Evolutionary conservation across 495 filamentous ascomycete genomes (phyloP), one percentile per base, ranked within the genome.

Genomic region (Aspergillus haitiensis): DNA sequence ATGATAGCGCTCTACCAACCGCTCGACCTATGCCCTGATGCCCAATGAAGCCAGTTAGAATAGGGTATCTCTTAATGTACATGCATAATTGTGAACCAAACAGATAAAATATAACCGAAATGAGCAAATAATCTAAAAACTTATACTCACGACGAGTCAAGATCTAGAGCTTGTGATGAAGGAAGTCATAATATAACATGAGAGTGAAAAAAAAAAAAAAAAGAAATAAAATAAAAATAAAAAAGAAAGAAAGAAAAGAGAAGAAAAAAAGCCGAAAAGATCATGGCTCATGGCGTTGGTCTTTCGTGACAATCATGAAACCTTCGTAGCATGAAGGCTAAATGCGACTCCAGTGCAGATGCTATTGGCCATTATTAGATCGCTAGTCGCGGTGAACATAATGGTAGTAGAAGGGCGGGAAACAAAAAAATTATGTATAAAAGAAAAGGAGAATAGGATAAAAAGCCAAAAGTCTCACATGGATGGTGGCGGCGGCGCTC

Each of bases 391-490:
- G 16, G 27, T 9, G 42, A 45, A 46, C n/a, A 15, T 54, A 35
- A 11, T 27, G 46, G 10, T 37, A 42, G n/a, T 47, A 47, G 44
- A 39, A 51, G 15, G 35, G 47, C 18, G 12, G 21, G 52, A 62
- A 12, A 59, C 18, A 42, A 54, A 35, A 61, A n/a, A n/a, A n/a
- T n/a, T n/a, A n/a, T n/a, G n/a, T n/a, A 27, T 1, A 27, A 27
- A 27, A 27, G 21, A 27, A 27, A 27, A 27, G 3, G 21, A 59
- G 54, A 53, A 39, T 34, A 45, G 12, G 59, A 16, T 44, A 48
- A 42, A 54, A 53, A 57, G 53, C 46, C 48, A 33, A n/a, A 56
- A 49, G 39, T 52, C 57, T 60, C 57, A 67, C 35, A 67, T 67
- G 21, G 62, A 64, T 46, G 59, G 52, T 46, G 62, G 62, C 27